Evolutionary conservation across 768 basidiomycete genomes (phyloP).

Genomic region (Podaxis sp.): DNA sequence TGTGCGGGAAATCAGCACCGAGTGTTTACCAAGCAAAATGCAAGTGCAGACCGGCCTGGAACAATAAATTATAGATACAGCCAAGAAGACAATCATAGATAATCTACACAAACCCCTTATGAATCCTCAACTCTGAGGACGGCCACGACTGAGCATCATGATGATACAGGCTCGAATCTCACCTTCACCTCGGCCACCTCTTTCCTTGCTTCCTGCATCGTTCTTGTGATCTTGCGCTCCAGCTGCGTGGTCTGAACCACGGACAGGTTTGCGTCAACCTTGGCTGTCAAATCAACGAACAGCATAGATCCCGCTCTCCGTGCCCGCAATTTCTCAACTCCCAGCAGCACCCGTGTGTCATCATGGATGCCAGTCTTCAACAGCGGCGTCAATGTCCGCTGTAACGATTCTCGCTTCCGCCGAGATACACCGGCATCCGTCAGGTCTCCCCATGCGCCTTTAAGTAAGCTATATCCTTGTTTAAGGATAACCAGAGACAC

Average conservation of each 20-base stretch:
- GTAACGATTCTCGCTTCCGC: conserved; percentile 50
- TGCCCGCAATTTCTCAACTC: conserved; percentile 59
- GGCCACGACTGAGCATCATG: not conserved
- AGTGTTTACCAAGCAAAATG: not conserved
- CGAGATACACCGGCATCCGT: conserved; percentile 79
- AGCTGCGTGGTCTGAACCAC: conserved; percentile 57
- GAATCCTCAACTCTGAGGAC: not conserved
- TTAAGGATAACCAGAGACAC: conserved; percentile 88
- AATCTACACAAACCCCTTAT: not conserved
- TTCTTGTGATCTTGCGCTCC: conserved; percentile 57
- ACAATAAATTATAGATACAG: not conserved
- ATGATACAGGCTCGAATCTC: conserved; percentile 48
- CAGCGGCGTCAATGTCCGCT: conserved; percentile 56
- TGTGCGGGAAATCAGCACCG: not conserved
- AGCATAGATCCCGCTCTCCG: conserved; percentile 79
- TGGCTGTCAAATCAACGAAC: conserved; percentile 78
- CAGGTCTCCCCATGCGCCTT: conserved; percentile 74
- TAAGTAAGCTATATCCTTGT: conserved; percentile 69
- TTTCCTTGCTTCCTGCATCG: conserved; percentile 54
- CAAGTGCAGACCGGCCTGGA: not conserved
- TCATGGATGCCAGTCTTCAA: conserved; percentile 27
- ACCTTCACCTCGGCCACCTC: conserved; percentile 75
- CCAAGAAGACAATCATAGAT: not conserved
- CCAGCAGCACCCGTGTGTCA: conserved; percentile 33
- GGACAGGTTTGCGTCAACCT: conserved; percentile 59